Evolutionary conservation across 106 monocot species (phyloP).

Genomic region (Apostasia ramifera): DNA sequence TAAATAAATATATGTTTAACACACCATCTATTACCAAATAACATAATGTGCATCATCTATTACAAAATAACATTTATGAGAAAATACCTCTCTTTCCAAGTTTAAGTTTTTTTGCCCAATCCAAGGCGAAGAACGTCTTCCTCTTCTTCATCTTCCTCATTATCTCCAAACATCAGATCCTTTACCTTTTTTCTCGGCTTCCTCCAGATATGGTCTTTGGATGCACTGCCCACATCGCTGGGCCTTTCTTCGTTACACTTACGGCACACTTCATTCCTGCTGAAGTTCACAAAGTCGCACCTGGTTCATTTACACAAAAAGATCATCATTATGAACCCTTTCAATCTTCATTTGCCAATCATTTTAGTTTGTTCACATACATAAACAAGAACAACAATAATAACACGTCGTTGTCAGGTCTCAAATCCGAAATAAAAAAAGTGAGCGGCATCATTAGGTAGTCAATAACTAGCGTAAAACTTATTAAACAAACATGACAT

Average conservation of each 20-base stretch:
- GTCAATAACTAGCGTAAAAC: not conserved
- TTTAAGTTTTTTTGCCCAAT: too few species aligned
- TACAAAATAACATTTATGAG: too few species aligned
- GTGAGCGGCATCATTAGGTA: not conserved
- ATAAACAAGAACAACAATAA: too few species aligned
- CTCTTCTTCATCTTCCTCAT: slow-evolving; percentile 5
- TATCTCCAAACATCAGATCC: slow-evolving; percentile 4
- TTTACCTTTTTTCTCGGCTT: not conserved
- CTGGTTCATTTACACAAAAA: slow-evolving; percentile 12
- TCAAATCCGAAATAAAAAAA: not conserved
- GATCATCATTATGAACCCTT: too few species aligned
- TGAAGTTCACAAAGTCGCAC: slow-evolving; percentile 59
- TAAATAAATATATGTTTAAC: too few species aligned
- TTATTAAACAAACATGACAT: too few species aligned
- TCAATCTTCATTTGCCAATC: too few species aligned
- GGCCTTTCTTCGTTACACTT: slow-evolving; percentile 52
- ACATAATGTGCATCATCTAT: too few species aligned
- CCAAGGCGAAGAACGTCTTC: not conserved
- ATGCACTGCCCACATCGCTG: slow-evolving; percentile 5
- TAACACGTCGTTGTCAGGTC: too few species aligned
- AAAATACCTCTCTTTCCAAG: too few species aligned
- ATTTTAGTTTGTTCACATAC: too few species aligned
- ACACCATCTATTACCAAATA: too few species aligned
- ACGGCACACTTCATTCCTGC: slow-evolving; percentile 43
- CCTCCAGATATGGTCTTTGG: slow-evolving; percentile 20